phyloP scores from a whole-genome alignment of 129 eudicot genomes.

The Flaveria linearis region DNA sequence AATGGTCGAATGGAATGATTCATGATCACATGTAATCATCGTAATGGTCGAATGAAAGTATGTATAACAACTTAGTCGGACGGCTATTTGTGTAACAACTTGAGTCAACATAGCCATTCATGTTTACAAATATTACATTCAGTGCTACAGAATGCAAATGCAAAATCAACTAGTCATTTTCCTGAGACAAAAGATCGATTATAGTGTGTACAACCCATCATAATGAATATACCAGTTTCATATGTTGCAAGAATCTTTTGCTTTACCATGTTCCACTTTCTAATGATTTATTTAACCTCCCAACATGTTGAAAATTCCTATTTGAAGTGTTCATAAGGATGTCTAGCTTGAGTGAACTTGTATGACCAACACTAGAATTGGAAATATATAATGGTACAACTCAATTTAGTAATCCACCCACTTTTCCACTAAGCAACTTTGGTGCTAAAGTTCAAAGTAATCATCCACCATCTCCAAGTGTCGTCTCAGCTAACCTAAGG shows the following conservation, averaged over 20 bases:
- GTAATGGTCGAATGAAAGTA: too few species aligned
- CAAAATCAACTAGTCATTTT: too few species aligned
- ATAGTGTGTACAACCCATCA: too few species aligned
- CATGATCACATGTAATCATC: too few species aligned
- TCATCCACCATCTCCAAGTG: slow-evolving; percentile 43
- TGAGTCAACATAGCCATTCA: too few species aligned
- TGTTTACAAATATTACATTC: too few species aligned
- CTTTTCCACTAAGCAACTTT: slow-evolving; percentile 30
- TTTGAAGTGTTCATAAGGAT: slow-evolving; percentile 14
- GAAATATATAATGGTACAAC: slow-evolving; percentile 6
- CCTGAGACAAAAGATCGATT: too few species aligned
- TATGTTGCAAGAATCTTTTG: background rate
- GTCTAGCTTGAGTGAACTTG: background rate
- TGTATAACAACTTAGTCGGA: too few species aligned
- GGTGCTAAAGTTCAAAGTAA: slow-evolving; percentile 32
- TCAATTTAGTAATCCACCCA: slow-evolving; percentile 23
- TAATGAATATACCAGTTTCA: background rate
- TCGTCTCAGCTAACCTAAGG: slow-evolving; percentile 37
- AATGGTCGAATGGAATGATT: too few species aligned
- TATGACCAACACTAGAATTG: slow-evolving; percentile 7
- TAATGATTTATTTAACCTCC: background rate
- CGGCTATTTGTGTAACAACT: too few species aligned
- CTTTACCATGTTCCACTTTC: background rate
- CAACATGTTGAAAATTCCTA: background rate
- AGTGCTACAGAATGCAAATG: too few species aligned